These are phyloP conservation scores for Sugiyamaella americana DNA, from an alignment of 805 yeast genomes.

Conservation along the genomic window DNA sequence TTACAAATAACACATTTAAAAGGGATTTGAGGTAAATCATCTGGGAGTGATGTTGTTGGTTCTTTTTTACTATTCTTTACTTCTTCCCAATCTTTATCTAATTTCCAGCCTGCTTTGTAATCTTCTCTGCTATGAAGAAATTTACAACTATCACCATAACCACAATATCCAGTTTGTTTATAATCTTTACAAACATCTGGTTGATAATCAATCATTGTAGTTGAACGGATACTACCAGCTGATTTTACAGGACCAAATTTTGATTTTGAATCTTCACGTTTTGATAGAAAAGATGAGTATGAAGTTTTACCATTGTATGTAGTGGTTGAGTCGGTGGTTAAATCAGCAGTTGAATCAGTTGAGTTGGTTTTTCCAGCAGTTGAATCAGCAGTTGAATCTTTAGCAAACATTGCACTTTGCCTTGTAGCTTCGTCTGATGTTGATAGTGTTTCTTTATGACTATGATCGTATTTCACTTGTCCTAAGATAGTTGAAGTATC, in stretches of 20 bases:
- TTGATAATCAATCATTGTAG: constrained; percentile 76
- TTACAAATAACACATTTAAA: constrained; percentile 60
- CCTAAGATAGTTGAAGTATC: constrained; percentile 9
- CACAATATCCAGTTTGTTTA: constrained; percentile 88
- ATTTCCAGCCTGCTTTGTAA: constrained; percentile 61
- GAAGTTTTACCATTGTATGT: constrained; percentile 16
- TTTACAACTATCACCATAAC: constrained; percentile 95
- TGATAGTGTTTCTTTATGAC: background rate
- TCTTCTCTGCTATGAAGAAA: constrained; percentile 88
- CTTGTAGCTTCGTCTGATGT: constrained; percentile 23
- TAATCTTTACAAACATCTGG: constrained; percentile 94
- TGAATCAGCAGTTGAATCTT: constrained; percentile 9
- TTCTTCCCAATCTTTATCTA: constrained; percentile 65
- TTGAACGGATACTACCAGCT: constrained; percentile 47
- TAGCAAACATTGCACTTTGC: constrained; percentile 20
- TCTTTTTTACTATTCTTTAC: constrained; percentile 22
- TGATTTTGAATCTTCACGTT: constrained; percentile 6
- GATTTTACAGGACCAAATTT: constrained; percentile 38
- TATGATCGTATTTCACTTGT: constrained; percentile 10
- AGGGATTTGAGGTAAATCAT: constrained; percentile 36
- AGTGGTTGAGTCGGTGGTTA: no score
- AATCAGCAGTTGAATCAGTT: no score
- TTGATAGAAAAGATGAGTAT: constrained; percentile 14
- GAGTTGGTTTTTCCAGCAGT: background rate
- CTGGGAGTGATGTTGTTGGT: constrained; percentile 7